Evolutionary conservation across 176 grass and related monocot genomes (phyloP).

Genomic region (Poa pratensis): DNA sequence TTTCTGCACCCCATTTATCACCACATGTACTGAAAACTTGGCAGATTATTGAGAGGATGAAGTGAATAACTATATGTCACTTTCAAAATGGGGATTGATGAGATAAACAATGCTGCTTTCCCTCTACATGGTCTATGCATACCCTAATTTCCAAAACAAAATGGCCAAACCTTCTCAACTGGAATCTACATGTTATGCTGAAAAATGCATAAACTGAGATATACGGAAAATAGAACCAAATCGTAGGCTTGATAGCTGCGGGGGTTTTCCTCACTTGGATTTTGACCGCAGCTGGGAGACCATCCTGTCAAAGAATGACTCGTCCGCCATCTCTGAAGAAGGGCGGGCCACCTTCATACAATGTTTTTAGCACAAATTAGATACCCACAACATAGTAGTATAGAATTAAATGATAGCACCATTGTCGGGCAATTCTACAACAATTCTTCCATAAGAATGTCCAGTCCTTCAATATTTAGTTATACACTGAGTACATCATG

Average conservation of each 20-base stretch:
- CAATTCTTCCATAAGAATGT: too few relatives aligned
- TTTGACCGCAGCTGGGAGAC: slow-evolving; percentile 67
- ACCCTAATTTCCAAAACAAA: background rate
- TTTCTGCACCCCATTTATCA: slow-evolving; percentile 19
- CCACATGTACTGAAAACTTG: slow-evolving; percentile 1
- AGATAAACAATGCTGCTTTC: background rate
- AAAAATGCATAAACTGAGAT: background rate
- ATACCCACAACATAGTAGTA: too few relatives aligned
- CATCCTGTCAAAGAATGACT: slow-evolving; percentile 78
- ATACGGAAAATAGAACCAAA: background rate
- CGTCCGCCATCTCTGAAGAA: slow-evolving; percentile 41
- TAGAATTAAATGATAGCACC: too few relatives aligned
- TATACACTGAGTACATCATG: too few relatives aligned
- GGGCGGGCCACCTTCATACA: too few relatives aligned
- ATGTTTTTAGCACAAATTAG: too few relatives aligned
- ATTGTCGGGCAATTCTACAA: too few relatives aligned
- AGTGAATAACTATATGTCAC: background rate
- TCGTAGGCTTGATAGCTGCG: background rate
- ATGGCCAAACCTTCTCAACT: background rate
- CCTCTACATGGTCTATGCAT: background rate
- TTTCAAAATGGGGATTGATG: background rate
- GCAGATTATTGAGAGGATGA: background rate
- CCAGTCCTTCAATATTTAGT: too few relatives aligned
- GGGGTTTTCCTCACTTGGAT: slow-evolving; percentile 58
- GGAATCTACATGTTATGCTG: slow-evolving; percentile 19